These are phyloP conservation scores for Xylaria curta DNA, from an alignment of 495 filamentous ascomycete genomes.

Conservation along the genomic window DNA sequence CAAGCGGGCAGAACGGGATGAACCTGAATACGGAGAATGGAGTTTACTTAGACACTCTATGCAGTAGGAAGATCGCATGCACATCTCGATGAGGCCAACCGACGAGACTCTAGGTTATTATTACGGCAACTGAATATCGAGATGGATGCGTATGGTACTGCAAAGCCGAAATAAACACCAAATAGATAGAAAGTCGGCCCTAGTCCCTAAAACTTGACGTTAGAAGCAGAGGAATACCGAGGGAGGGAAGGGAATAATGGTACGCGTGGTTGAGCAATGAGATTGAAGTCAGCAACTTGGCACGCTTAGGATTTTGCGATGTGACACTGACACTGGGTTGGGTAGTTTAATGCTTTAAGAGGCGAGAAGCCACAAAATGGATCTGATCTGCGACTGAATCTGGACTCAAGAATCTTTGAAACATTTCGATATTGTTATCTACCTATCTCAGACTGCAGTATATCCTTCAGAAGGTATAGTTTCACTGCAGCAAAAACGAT, in stretches of 20 bases:
- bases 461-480: no score
- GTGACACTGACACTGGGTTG: not conserved
- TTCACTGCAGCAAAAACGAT: no score
- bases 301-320: not conserved
- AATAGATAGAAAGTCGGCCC: not conserved
- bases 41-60: not conserved
- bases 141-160: not conserved
- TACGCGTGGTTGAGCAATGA: not conserved
- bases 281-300: not conserved
- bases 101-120: not conserved
- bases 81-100: not conserved
- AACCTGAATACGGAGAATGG: not conserved
- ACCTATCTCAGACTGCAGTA: no score
- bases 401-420: not conserved
- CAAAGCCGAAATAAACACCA: not conserved
- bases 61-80: not conserved
- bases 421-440: not conserved
- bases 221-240: not conserved
- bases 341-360: not conserved
- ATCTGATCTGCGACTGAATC: not conserved
- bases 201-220: not conserved
- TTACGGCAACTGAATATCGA: not conserved
- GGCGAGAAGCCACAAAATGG: not conserved
- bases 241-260: not conserved
- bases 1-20: not conserved